These are phyloP conservation scores for Capronia coronata DNA, from an alignment of 2,329 filamentous ascomycete genomes.

Conservation along the genomic window DNA sequence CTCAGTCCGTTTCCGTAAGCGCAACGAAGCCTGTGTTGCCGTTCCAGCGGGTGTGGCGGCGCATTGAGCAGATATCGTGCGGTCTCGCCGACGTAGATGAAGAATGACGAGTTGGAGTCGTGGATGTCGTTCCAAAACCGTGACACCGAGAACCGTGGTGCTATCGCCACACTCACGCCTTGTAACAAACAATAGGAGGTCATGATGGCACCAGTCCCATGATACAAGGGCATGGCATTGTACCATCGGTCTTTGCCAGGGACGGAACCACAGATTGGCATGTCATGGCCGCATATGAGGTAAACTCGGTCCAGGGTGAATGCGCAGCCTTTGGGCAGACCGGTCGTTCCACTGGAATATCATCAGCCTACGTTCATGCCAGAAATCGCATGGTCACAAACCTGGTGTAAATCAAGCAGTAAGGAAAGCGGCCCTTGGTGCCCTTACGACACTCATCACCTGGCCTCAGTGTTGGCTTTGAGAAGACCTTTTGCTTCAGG, in stretches of 20 bases:
- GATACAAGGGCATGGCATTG: constrained; percentile 70
- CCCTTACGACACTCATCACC: constrained; percentile 50
- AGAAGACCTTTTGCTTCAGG: constrained; percentile 44
- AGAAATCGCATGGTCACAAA: constrained; percentile 25
- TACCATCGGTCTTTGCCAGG: constrained; percentile 57
- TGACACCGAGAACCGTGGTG: constrained; percentile 32
- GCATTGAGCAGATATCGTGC: constrained; percentile 45
- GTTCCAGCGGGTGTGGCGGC: constrained; percentile 42
- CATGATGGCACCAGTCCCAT: constrained; percentile 63
- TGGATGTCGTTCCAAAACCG: constrained; percentile 28
- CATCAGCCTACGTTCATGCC: background rate
- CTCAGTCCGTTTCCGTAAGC: constrained; percentile 46
- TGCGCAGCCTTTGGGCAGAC: constrained; percentile 63
- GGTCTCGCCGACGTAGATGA: constrained; percentile 49
- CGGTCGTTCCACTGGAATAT: constrained; percentile 50
- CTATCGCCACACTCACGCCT: constrained; percentile 41
- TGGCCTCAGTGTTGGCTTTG: constrained; percentile 46
- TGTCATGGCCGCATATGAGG: constrained; percentile 31
- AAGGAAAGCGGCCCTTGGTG: constrained; percentile 50
- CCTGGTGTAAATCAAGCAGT: constrained; percentile 65
- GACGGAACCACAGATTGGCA: constrained; percentile 6
- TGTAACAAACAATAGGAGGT: constrained; percentile 48
- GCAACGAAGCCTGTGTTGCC: constrained; percentile 40
- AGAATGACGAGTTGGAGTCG: constrained; percentile 48
- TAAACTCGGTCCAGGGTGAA: constrained; percentile 51